A percentile compares a stretch with the other conserved stretches of the same genome.
phyloP scores from a whole-genome alignment of 139 green algal genomes.

The Pseudopediastrum boryanum region DNA sequence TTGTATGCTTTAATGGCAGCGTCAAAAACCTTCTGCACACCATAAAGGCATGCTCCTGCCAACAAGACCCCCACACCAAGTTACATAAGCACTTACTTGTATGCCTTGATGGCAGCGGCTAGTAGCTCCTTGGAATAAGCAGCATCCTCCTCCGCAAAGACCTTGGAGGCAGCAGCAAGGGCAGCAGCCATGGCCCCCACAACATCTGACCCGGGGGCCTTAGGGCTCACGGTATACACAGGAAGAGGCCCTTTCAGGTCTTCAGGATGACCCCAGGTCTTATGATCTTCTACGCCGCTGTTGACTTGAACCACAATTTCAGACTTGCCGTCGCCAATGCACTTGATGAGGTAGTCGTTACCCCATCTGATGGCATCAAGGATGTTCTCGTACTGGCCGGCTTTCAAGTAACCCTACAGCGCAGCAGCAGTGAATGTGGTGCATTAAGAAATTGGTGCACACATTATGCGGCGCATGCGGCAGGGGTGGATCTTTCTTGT shows the following conservation, averaged over 20 bases:
- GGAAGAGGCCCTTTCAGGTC: constrained; percentile 30
- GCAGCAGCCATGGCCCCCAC: constrained; percentile 35
- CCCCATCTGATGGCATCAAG: constrained; percentile 36
- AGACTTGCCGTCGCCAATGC: constrained; percentile 20
- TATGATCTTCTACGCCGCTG: constrained; percentile 24
- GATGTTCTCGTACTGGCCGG: constrained; percentile 7
- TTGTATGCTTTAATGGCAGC: too few relatives aligned
- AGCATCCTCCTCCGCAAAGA: constrained; percentile 21
- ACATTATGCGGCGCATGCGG: background rate
- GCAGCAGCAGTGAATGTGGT: background rate
- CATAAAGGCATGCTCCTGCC: too few relatives aligned
- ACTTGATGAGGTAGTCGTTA: constrained; percentile 41
- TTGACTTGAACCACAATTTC: constrained; percentile 28
- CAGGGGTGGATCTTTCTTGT: background rate
- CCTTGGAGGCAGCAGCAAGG: constrained; percentile 28
- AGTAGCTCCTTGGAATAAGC: constrained; percentile 25
- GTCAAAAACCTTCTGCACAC: too few relatives aligned
- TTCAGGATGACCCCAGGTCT: constrained; percentile 24
- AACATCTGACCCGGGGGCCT: constrained; percentile 34
- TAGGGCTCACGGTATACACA: constrained; percentile 20
- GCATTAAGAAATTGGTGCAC: background rate
- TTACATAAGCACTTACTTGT: constrained; percentile 10
- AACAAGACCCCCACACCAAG: background rate
- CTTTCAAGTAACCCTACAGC: constrained; percentile 15
- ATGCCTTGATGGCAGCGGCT: constrained; percentile 19